A percentile compares a stretch with the other conserved stretches of the same genome.
Evolutionary conservation across 441 rosid species (phyloP).

Genomic region (Breynia disticha): DNA sequence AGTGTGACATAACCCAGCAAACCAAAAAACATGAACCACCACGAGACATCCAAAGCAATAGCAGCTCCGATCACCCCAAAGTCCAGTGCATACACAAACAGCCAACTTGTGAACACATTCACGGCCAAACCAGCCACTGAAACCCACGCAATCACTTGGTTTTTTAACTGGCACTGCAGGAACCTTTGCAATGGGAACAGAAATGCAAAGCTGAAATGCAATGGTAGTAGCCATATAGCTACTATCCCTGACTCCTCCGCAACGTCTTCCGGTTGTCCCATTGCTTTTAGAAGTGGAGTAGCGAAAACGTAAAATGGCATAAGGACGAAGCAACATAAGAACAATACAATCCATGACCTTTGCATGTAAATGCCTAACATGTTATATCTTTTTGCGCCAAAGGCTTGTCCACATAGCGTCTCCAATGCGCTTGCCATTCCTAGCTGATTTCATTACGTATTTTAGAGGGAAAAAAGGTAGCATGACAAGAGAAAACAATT

Average conservation of each 20-base stretch:
- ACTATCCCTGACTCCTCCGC: constrained; percentile 51
- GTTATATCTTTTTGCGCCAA: constrained; percentile 51
- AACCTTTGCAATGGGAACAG: constrained; percentile 56
- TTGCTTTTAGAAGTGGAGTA: constrained; percentile 39
- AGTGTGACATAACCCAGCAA: constrained; percentile 26
- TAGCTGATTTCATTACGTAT: constrained; percentile 20
- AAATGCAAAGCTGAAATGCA: constrained; percentile 65
- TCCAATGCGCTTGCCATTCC: constrained; percentile 89
- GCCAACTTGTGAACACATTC: constrained; percentile 45
- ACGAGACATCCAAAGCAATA: constrained; percentile 46
- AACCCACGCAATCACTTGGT: constrained; percentile 39
- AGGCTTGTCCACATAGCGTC: constrained; percentile 82
- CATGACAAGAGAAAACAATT: too few relatives aligned
- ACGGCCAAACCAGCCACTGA: constrained; percentile 30
- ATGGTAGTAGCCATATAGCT: constrained; percentile 53
- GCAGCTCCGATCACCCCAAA: constrained; percentile 58
- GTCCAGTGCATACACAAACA: constrained; percentile 38
- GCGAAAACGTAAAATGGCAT: constrained; percentile 59
- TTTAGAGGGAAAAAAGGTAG: too few relatives aligned
- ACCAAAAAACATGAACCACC: constrained; percentile 49
- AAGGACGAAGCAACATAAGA: constrained; percentile 42
- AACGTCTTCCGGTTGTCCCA: constrained; percentile 66
- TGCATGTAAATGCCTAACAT: constrained; percentile 73
- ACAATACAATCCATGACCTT: constrained; percentile 66
- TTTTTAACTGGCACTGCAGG: constrained; percentile 58